Conservation (phyloP, 2,329 filamentous ascomycete genomes). For the Aspergillus fischeri region DNA sequence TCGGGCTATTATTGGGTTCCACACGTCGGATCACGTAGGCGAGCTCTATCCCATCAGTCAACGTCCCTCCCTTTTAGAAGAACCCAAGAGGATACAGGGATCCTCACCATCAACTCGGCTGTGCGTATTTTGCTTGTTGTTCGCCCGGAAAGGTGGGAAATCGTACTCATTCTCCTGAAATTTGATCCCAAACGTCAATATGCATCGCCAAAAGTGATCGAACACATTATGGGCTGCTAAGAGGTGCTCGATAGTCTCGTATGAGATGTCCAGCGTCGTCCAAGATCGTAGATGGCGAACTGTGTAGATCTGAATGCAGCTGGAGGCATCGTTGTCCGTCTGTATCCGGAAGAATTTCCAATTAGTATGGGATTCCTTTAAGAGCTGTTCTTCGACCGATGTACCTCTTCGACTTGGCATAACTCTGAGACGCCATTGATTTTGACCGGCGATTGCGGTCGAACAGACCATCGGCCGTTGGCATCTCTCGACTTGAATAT, state of each 20-base stretch:
- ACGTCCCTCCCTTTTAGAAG: neutral
- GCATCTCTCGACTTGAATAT: neutral
- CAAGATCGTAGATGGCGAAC: constrained; percentile 9
- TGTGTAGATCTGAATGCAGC: constrained; percentile 6
- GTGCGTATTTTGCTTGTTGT: neutral
- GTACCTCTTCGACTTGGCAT: neutral
- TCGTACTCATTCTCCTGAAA: constrained; percentile 10
- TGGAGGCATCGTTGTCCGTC: neutral
- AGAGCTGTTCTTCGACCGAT: neutral
- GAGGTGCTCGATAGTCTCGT: constrained; percentile 5
- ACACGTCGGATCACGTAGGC: constrained; percentile 12
- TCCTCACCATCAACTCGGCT: constrained; percentile 1
- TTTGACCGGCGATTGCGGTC: neutral
- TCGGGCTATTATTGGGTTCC: constrained; percentile 5
- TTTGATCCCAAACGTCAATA: constrained; percentile 8
- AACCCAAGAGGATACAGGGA: neutral
- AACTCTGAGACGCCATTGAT: constrained; percentile 1
- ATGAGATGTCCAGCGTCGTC: constrained; percentile 12
- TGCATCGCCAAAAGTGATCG: constrained; percentile 7
- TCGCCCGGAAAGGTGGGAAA: constrained; percentile 6
- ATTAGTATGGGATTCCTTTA: neutral
- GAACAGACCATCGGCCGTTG: neutral
- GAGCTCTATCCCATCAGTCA: constrained; percentile 5
- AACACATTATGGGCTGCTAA: constrained; percentile 4
- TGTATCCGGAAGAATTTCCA: neutral